Percentiles rank a stretch among this genome's conserved stretches.
Conservation (phyloP, 768 basidiomycete species). For the Lactarius vividus region DNA sequence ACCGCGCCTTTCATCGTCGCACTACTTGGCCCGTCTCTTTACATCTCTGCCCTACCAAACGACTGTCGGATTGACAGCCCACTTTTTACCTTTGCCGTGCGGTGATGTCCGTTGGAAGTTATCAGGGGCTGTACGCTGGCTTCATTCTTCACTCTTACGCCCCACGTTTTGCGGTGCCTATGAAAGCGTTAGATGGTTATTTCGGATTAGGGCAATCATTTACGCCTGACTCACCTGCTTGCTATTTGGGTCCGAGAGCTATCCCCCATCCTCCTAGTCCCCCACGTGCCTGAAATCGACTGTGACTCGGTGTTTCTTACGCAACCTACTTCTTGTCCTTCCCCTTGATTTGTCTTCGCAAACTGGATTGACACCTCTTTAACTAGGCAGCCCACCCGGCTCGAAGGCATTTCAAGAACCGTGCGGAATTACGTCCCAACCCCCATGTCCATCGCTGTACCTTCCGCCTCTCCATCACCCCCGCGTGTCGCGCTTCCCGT, state of each 20-base stretch:
- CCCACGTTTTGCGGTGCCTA: too few species aligned
- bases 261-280: not conserved
- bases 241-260: not conserved
- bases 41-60: not conserved
- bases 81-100: not conserved
- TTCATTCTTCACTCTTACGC: not conserved
- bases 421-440: slow-evolving; percentile 55
- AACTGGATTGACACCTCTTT: slow-evolving; percentile 4
- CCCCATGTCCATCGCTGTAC: slow-evolving; percentile 51
- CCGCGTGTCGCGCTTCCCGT: slow-evolving; percentile 50
- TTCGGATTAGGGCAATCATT: not conserved
- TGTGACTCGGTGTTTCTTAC: slow-evolving; percentile 11
- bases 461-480: slow-evolving; percentile 46
- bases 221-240: not conserved
- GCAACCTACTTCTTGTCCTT: slow-evolving; percentile 6
- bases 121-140: not conserved
- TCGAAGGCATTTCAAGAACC: slow-evolving; percentile 52
- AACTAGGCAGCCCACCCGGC: slow-evolving; percentile 46
- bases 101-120: not conserved
- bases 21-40: not conserved
- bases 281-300: not conserved
- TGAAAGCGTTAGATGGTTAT: not conserved
- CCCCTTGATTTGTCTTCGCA: not conserved
- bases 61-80: not conserved
- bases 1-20: not conserved